Conservation (phyloP, 1,139 yeast genomes). For the Protomyces arabidopsidicola region DNA sequence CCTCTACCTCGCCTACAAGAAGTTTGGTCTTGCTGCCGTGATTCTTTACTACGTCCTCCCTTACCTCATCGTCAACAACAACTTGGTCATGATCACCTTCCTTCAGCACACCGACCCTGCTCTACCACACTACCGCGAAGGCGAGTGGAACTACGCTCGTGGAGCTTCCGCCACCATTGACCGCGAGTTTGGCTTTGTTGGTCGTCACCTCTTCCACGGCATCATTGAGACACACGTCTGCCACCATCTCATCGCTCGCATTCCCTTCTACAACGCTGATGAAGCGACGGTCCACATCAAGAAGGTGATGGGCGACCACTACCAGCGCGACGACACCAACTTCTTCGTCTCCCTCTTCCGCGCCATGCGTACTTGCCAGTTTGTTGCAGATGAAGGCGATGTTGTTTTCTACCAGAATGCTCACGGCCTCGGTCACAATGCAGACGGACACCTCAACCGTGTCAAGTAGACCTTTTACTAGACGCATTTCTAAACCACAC, state of each 20-base stretch:
- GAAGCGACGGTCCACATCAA: conserved; percentile 72
- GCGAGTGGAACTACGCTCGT: conserved; percentile 78
- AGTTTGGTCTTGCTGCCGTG: conserved; percentile 16
- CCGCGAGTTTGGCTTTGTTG: conserved; percentile 76
- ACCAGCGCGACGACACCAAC: conserved; percentile 60
- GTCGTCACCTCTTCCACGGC: conserved; percentile 77
- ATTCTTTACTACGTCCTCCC: conserved; percentile 71
- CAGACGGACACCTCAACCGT: conserved; percentile 21
- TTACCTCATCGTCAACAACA: conserved; percentile 76
- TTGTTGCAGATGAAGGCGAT: conserved; percentile 66
- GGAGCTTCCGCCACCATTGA: conserved; percentile 89
- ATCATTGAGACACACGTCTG: conserved; percentile 85
- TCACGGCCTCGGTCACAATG: conserved; percentile 50
- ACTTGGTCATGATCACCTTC: conserved; percentile 82
- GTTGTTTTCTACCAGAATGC: conserved; percentile 72
- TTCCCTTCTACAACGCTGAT: conserved; percentile 81
- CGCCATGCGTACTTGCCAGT: conserved; percentile 68
- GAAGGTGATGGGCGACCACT: conserved; percentile 78
- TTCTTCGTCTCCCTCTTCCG: conserved; percentile 73
- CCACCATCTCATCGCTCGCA: conserved; percentile 79
- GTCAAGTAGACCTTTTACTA: conserved; percentile 1
- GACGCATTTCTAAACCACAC: neutral
- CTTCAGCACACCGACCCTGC: conserved; percentile 79
- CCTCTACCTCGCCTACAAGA: conserved; percentile 18
- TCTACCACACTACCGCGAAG: conserved; percentile 70